phyloP scores from a whole-genome alignment of 805 yeast genomes.

The Starmera amethionina region DNA sequence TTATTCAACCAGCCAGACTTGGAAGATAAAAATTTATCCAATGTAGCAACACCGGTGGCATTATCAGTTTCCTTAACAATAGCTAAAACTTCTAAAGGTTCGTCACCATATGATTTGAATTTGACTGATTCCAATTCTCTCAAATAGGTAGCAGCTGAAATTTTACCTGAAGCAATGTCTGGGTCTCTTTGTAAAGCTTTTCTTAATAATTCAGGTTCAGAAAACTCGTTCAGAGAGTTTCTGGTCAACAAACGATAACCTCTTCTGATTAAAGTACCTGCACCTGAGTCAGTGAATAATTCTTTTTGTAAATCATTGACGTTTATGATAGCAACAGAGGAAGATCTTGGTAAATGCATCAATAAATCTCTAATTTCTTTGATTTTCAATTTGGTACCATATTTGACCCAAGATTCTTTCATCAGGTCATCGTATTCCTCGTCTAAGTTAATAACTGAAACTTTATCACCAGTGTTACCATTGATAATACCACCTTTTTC shows the following conservation, averaged over 20 bases:
- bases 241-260: constrained; percentile 82
- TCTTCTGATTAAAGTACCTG: constrained; percentile 96
- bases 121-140: constrained; percentile 50
- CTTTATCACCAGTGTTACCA: constrained; percentile 84
- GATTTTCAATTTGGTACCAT: constrained; percentile 95
- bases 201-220: constrained; percentile 67
- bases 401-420: constrained; percentile 96
- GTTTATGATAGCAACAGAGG: constrained; percentile 95
- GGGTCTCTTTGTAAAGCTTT: constrained; percentile 69
- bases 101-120: constrained; percentile 86
- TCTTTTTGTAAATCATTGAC: constrained; percentile 95
- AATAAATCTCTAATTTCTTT: constrained; percentile 92
- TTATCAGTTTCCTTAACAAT: constrained; percentile 51
- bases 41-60: constrained; percentile 40
- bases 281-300: constrained; percentile 96
- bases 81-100: constrained; percentile 90
- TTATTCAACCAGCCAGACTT: constrained; percentile 96
- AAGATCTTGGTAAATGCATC: constrained; percentile 90
- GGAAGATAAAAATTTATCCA: constrained; percentile 81
- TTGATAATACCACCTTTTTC: constrained; percentile 97
- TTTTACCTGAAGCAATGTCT: constrained; percentile 57
- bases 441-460: constrained; percentile 84
- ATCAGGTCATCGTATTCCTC: constrained; percentile 89
- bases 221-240: constrained; percentile 57
- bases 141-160: constrained; percentile 75